phyloP scores from a whole-genome alignment of 2,329 filamentous ascomycete genomes.

The Neodidymelliopsis sp. region DNA sequence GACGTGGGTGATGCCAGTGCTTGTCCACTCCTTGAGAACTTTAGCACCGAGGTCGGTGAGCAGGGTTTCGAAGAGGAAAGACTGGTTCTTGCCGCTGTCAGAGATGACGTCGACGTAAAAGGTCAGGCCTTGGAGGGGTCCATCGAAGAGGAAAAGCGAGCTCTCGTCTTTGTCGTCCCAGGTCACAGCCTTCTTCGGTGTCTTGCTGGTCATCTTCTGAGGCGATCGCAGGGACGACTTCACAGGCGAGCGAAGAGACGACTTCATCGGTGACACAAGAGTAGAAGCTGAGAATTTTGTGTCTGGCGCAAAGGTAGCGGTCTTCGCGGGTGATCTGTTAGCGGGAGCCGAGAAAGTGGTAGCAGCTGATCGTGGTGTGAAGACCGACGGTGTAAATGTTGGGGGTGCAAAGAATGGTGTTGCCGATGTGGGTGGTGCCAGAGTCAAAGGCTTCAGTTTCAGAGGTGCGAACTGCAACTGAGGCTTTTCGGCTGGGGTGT shows the following conservation, averaged over 20 bases:
- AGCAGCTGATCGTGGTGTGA: constrained; percentile 9
- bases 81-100: constrained; percentile 66
- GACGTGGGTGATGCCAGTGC: constrained; percentile 82
- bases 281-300: constrained; percentile 20
- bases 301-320: constrained; percentile 7
- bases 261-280: constrained; percentile 34
- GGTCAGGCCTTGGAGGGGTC: constrained; percentile 65
- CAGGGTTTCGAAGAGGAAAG: constrained; percentile 76
- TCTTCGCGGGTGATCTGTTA: constrained; percentile 14
- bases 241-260: constrained; percentile 39
- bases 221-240: constrained; percentile 50
- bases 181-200: constrained; percentile 49
- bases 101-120: constrained; percentile 85
- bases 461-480: constrained; percentile 13
- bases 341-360: constrained; percentile 11
- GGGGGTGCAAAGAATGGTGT: constrained; percentile 15
- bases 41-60: constrained; percentile 82
- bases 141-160: constrained; percentile 32
- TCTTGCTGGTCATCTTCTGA: constrained; percentile 39
- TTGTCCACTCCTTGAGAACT: constrained; percentile 73
- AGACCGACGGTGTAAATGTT: constrained; percentile 16
- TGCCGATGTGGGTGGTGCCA: constrained; percentile 27
- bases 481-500: constrained; percentile 17
- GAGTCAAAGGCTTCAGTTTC: constrained; percentile 20
- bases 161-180: constrained; percentile 38